These are phyloP conservation scores for Amphibolis antarctica DNA, from an alignment of 106 monocot genomes.

Conservation along the genomic window DNA sequence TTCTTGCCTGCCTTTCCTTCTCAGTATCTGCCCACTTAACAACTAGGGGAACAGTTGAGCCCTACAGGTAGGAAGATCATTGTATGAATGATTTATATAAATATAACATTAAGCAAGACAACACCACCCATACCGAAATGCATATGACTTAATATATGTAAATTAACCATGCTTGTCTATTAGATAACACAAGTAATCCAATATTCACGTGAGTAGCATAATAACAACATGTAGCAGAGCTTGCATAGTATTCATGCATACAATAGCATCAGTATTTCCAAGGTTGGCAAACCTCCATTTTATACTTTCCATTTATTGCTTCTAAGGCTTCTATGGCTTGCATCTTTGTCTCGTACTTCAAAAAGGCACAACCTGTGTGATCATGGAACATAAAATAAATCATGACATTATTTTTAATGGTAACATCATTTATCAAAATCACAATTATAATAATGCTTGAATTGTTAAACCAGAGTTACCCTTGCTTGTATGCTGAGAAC, in stretches of 20 bases:
- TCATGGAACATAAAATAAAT: neutral
- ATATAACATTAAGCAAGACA: too few relatives aligned
- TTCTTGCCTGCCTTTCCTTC: constrained; percentile 90
- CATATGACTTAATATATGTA: too few relatives aligned
- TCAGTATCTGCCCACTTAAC: constrained; percentile 99
- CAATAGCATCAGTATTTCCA: too few relatives aligned
- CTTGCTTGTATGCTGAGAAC: constrained; percentile 92
- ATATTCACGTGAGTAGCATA: too few relatives aligned
- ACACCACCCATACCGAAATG: too few relatives aligned
- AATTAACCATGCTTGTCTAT: too few relatives aligned
- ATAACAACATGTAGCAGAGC: too few relatives aligned
- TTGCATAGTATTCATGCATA: too few relatives aligned
- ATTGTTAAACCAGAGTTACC: constrained; percentile 21
- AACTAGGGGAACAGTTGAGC: constrained; percentile 92
- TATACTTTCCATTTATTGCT: constrained; percentile 86
- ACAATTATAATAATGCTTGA: neutral
- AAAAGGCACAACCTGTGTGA: constrained; percentile 86
- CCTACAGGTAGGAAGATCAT: constrained; percentile 25
- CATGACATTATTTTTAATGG: neutral
- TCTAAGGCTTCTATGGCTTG: constrained; percentile 89
- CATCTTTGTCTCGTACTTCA: constrained; percentile 84
- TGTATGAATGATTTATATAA: too few relatives aligned
- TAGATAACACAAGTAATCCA: too few relatives aligned
- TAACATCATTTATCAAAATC: neutral
- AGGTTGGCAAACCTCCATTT: constrained; percentile 74